These are phyloP conservation scores for Cyclotella choctawhatcheeana DNA, from an alignment of 108 stramenopile genomes.

Conservation along the genomic window DNA sequence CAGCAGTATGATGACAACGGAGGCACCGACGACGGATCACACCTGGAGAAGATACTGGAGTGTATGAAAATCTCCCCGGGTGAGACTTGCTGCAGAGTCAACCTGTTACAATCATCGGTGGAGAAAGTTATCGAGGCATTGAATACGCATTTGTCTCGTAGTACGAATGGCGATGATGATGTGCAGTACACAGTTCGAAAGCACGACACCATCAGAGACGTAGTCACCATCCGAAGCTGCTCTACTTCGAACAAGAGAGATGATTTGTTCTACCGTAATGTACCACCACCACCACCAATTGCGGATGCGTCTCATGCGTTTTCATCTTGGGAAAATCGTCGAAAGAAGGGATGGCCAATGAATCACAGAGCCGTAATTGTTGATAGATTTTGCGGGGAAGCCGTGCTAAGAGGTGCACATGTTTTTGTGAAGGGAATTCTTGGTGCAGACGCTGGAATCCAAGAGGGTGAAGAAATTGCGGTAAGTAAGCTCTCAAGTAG, in stretches of 20 bases:
- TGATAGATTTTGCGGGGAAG: constrained; percentile 82
- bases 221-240: constrained; percentile 16
- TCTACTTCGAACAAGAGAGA: not conserved
- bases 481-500: no score
- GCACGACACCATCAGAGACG: constrained; percentile 25
- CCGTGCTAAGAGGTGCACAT: constrained; percentile 77
- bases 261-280: constrained; percentile 1
- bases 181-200: constrained; percentile 10
- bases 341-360: constrained; percentile 66
- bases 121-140: constrained; percentile 52
- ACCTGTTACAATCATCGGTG: constrained; percentile 40
- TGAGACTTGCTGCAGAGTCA: constrained; percentile 61
- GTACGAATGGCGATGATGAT: not conserved
- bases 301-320: constrained; percentile 14
- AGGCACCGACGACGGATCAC: not conserved
- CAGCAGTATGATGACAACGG: constrained; percentile 8
- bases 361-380: constrained; percentile 58
- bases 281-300: constrained; percentile 13
- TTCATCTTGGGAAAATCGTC: constrained; percentile 33
- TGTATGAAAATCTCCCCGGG: constrained; percentile 63
- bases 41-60: constrained; percentile 47
- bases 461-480: constrained; percentile 58
- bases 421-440: constrained; percentile 76
- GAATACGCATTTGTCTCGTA: constrained; percentile 10
- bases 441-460: constrained; percentile 63